These are phyloP conservation scores for Astrothelium subdiscretum DNA, from an alignment of 495 filamentous ascomycete species.

Conservation along the genomic window DNA sequence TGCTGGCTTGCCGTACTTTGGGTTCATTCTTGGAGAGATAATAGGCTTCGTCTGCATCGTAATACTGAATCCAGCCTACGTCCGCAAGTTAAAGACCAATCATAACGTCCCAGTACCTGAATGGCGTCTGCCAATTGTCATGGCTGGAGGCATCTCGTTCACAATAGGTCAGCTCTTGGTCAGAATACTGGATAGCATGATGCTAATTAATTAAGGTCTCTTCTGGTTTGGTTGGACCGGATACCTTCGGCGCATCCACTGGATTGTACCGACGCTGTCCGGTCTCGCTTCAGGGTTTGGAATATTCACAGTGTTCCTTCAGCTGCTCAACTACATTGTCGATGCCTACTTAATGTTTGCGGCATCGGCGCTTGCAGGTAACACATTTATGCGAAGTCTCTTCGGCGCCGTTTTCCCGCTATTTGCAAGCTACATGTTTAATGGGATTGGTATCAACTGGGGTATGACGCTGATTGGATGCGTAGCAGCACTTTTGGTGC, in stretches of 20 bases:
- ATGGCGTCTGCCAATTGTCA: slow-evolving; percentile 21
- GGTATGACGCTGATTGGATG: slow-evolving; percentile 21
- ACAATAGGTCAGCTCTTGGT: slow-evolving; percentile 8
- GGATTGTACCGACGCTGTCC: slow-evolving; percentile 24
- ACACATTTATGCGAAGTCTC: slow-evolving; percentile 21
- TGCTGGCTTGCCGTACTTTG: slow-evolving; percentile 40
- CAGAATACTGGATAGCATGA: too few relatives aligned
- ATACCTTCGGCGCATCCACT: slow-evolving; percentile 23
- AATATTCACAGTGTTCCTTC: slow-evolving; percentile 22
- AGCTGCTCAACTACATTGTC: slow-evolving; percentile 20
- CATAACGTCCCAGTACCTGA: slow-evolving; percentile 23
- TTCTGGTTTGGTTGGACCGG: slow-evolving; percentile 31
- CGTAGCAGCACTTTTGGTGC: slow-evolving; percentile 17
- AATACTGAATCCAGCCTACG: slow-evolving; percentile 14
- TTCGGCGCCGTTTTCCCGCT: slow-evolving; percentile 21
- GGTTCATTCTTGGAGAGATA: slow-evolving; percentile 35
- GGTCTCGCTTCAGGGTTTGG: slow-evolving; percentile 21
- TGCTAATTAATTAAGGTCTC: slow-evolving; percentile 12
- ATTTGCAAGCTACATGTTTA: slow-evolving; percentile 18
- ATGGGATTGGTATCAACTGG: slow-evolving; percentile 21
- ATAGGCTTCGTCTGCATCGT: slow-evolving; percentile 18
- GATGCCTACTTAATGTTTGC: slow-evolving; percentile 19
- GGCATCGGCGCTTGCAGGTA: slow-evolving; percentile 20
- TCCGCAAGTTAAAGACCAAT: slow-evolving; percentile 17
- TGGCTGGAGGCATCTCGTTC: slow-evolving; percentile 20